A percentile compares a stretch with the other conserved stretches of the same genome.
These are phyloP conservation scores for Stentor coeruleus DNA, from an alignment of 73 alveolate species.

Conservation along the genomic window DNA sequence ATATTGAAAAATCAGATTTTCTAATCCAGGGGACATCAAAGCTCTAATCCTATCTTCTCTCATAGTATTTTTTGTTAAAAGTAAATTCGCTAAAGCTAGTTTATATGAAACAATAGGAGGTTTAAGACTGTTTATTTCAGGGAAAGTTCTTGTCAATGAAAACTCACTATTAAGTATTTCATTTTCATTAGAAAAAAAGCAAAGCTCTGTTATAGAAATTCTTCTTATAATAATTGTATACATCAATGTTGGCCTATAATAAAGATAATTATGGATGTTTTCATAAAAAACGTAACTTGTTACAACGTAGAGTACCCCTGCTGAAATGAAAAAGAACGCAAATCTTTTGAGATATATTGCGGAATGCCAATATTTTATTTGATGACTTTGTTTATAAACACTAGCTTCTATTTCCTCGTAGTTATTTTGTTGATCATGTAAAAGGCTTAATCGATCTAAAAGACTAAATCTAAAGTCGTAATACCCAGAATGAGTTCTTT, in stretches of 20 bases:
- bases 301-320: neutral
- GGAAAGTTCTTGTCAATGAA: neutral
- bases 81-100: neutral
- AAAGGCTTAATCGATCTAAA: neutral
- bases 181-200: neutral
- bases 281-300: neutral
- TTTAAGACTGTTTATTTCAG: neutral
- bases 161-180: too few species aligned
- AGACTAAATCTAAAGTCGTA: neutral
- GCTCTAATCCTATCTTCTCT: neutral
- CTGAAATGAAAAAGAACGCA: too few species aligned
- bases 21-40: neutral
- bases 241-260: neutral
- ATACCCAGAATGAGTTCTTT: neutral
- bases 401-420: too few species aligned
- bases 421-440: neutral
- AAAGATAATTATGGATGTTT: neutral
- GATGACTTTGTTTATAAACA: too few species aligned
- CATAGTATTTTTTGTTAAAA: neutral
- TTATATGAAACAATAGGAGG: neutral
- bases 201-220: neutral
- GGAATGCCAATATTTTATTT: neutral
- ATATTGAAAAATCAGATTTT: neutral
- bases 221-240: neutral
- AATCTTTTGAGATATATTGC: neutral